phyloP scores from a whole-genome alignment of 352 stramenopile species.

The Globisporangium polare region DNA sequence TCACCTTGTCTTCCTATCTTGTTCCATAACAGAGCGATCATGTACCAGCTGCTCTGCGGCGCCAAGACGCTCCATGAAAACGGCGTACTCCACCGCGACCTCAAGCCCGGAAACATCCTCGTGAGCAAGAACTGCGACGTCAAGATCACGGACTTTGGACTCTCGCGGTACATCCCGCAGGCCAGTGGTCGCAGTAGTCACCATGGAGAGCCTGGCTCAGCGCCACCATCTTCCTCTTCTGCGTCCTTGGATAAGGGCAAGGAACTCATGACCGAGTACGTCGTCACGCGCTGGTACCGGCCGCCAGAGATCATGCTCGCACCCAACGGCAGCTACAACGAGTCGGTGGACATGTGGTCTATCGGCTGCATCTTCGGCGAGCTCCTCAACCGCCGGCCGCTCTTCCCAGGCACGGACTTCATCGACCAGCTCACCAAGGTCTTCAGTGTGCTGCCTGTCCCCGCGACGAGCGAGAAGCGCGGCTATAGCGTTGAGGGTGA shows the following conservation, averaged over 20 bases:
- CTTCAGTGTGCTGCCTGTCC: constrained; percentile 69
- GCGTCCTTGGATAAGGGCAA: constrained; percentile 39
- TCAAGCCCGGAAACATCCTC: constrained; percentile 85
- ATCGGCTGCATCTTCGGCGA: constrained; percentile 94
- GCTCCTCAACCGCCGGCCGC: constrained; percentile 69
- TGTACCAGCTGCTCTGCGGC: constrained; percentile 91
- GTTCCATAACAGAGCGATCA: constrained; percentile 74
- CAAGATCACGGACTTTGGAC: constrained; percentile 84
- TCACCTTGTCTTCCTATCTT: constrained; percentile 26
- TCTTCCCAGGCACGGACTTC: constrained; percentile 78
- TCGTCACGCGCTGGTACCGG: constrained; percentile 91
- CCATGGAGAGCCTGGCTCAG: constrained; percentile 14
- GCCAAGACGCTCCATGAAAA: constrained; percentile 90
- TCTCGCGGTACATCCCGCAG: constrained; percentile 68
- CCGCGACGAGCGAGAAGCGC: constrained; percentile 54
- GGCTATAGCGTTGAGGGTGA: constrained; percentile 75
- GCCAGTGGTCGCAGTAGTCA: constrained; percentile 4
- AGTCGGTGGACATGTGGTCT: constrained; percentile 85
- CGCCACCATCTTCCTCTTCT: constrained; percentile 9
- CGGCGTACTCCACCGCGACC: constrained; percentile 78
- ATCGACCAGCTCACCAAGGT: constrained; percentile 78
- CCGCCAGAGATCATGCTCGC: constrained; percentile 83
- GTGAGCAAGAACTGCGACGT: constrained; percentile 84
- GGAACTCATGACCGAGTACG: constrained; percentile 85
- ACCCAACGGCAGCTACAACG: constrained; percentile 71